These are phyloP conservation scores for Aspergillus sp. DNA, from an alignment of 2,329 filamentous ascomycete genomes.

Conservation along the genomic window DNA sequence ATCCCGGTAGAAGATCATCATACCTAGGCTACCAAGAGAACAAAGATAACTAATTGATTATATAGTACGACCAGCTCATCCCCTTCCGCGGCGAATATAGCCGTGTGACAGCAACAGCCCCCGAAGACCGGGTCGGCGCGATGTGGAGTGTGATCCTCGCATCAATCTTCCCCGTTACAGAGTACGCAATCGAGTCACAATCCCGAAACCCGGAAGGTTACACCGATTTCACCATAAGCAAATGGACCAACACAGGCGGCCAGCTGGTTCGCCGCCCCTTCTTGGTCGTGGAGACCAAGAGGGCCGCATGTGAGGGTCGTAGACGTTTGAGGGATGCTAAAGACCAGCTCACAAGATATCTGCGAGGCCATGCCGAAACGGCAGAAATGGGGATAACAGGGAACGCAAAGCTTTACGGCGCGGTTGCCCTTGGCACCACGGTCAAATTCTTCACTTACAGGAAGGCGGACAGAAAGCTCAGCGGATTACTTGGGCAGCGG, in stretches of 20 bases:
- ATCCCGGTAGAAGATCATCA: background rate
- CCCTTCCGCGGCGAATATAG: background rate
- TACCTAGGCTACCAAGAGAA: background rate
- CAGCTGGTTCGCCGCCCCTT: background rate
- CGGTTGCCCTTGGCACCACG: background rate
- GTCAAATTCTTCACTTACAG: background rate
- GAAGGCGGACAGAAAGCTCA: no score
- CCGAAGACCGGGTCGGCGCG: background rate
- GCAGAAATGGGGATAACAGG: background rate
- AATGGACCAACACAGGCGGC: background rate
- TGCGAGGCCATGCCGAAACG: background rate
- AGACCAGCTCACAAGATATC: background rate
- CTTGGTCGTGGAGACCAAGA: conserved; percentile 1
- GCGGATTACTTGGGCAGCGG: no score
- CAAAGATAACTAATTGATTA: background rate
- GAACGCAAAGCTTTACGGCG: background rate
- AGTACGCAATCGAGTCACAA: background rate
- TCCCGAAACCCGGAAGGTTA: background rate
- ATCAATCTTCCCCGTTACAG: background rate
- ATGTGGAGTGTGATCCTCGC: conserved; percentile 1
- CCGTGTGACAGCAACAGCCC: background rate
- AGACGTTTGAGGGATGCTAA: background rate
- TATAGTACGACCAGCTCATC: background rate
- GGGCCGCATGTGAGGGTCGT: background rate
- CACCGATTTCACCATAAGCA: background rate